Conservation (phyloP, 176 grass and related monocot genomes). For the Juncus inflexus region DNA sequence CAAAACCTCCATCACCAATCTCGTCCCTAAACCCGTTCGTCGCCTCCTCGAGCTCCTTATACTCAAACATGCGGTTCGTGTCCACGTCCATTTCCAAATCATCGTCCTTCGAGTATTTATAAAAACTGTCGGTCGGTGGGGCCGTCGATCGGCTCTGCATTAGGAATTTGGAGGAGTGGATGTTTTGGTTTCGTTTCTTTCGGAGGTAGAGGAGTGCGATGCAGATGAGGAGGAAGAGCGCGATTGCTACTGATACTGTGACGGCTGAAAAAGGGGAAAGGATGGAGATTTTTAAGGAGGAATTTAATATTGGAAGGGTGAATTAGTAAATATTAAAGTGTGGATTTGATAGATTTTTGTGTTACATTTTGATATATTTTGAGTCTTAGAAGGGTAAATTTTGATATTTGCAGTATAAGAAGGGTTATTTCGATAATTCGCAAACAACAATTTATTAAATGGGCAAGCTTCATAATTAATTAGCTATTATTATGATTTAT, state of each 20-base stretch:
- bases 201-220: conserved; percentile 13
- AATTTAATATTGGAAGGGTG: no score
- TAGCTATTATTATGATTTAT: no score
- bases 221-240: background rate
- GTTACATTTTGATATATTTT: no score
- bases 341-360: no score
- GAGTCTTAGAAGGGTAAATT: no score
- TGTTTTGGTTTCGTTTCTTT: conserved; percentile 34
- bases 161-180: conserved; percentile 31
- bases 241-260: conserved; percentile 17
- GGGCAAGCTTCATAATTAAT: no score
- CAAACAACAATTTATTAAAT: no score
- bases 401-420: no score
- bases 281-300: background rate
- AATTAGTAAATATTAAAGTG: no score
- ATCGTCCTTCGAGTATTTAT: conserved; percentile 26
- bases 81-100: conserved; percentile 45
- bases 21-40: conserved; percentile 66
- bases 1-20: conserved; percentile 85
- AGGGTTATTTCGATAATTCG: no score
- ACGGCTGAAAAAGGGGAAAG: conserved; percentile 19
- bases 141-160: conserved; percentile 48
- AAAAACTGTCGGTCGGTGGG: conserved; percentile 31
- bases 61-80: conserved; percentile 53
- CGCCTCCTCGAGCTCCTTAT: conserved; percentile 75